Evolutionary conservation across 108 stramenopile species (phyloP).

Genomic region (Cylindrotheca closterium): DNA sequence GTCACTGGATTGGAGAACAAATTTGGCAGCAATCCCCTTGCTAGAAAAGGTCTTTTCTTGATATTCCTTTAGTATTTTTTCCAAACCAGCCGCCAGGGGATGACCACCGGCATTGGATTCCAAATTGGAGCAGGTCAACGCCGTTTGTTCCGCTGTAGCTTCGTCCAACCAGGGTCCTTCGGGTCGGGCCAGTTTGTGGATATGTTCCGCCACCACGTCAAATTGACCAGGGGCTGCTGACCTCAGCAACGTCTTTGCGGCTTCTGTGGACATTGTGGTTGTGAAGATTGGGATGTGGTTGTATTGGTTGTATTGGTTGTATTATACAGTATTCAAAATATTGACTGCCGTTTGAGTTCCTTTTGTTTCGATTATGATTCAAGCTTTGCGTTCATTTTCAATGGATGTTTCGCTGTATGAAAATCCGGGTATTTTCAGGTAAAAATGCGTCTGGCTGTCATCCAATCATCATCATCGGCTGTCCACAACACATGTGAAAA

Average conservation of each 20-base stretch:
- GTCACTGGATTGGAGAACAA: not conserved
- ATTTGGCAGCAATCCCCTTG: not conserved
- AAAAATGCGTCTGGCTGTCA: not conserved
- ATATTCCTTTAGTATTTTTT: slow-evolving; percentile 24
- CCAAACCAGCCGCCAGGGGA: slow-evolving; percentile 16
- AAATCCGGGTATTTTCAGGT: not conserved
- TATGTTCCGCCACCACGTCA: slow-evolving; percentile 22
- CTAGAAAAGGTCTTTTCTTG: slow-evolving; percentile 24
- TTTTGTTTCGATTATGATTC: not conserved
- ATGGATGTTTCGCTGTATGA: not conserved
- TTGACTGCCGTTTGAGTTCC: not conserved
- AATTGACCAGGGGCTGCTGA: slow-evolving; percentile 42
- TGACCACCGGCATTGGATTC: slow-evolving; percentile 11
- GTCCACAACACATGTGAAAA: too few species aligned
- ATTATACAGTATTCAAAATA: too few species aligned
- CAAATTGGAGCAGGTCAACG: slow-evolving; percentile 10
- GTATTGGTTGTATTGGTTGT: too few species aligned
- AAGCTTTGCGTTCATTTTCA: not conserved
- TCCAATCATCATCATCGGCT: too few species aligned
- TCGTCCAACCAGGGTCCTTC: slow-evolving; percentile 4
- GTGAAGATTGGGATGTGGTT: too few species aligned
- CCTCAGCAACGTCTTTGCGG: slow-evolving; percentile 15
- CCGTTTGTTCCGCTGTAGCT: slow-evolving; percentile 10
- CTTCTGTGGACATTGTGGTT: slow-evolving; percentile 18
- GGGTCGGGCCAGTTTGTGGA: slow-evolving; percentile 5